Evolutionary conservation across 192 early-diverging fungal genomes (phyloP), one percentile per base, ranked within the genome.

Genomic region (Coemansia sp.): DNA sequence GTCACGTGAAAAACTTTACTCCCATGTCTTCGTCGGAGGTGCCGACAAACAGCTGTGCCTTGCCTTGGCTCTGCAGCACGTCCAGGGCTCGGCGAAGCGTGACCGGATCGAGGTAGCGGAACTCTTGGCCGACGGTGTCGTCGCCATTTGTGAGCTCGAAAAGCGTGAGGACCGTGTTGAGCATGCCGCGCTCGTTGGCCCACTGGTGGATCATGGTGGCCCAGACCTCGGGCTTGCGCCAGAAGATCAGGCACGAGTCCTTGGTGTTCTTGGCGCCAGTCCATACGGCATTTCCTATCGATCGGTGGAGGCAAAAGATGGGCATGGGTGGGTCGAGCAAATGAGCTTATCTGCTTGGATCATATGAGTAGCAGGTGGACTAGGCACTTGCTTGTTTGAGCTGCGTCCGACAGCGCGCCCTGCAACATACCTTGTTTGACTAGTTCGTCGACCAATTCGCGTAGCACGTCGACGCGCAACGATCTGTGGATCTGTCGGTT

Each of bases 171-270:
- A 98, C 87, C 0, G 89, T 85, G 68, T 90, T 92, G 60, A 85
- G 86, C 60, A 89, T 71, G 11, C 93, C 93, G 50, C 87, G 90
- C 60, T 62, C 55, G 67, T 67, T 66, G 62, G 91, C 94, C 93
- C 93, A 98, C 51, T 86, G 79, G 57, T 89, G 86, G 13, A 98
- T 84, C 64, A 89, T 65, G 13, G 71, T 58, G 1, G 92, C 94
- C 95, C 95, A 98, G 55, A 93, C 91, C 50, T 95, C 93, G 8
- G 91, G 91, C 69, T 87, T 91, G 60, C 87, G 84, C 94, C 94
- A 96, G 60, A 87, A 89, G 6, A 98, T 79, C 27, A 91, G 72
- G 19, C 89, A 91, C 16, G 62, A 54, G 42, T 81, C 78, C 34
- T 67, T 68, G 19, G 63, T 62, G 66, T 77, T 83, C 62, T 69